Evolutionary conservation across 345 rosid species (phyloP), one percentile per base, ranked within the genome.

Genomic region (Citrus trifoliata): DNA sequence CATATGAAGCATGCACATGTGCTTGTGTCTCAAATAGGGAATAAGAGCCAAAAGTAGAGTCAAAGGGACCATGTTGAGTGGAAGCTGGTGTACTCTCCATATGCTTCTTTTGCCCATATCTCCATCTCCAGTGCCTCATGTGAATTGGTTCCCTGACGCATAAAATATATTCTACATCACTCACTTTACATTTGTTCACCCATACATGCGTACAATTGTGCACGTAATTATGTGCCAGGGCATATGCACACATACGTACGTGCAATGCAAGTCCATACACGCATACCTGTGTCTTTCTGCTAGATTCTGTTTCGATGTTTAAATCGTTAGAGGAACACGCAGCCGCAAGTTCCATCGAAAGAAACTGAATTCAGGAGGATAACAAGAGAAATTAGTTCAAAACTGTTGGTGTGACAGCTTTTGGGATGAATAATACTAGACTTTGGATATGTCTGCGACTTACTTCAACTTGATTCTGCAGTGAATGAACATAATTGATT

Each of bases 401-500:
- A 82, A 10, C 25, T 51, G 10, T 63, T 70, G 46, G n/a, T 56
- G 58, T 42, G 48, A 63, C n/a, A 30, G 10, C 24, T 35, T 30
- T 51, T 66, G 24, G 33, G 32, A 24, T 55, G 53, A 51, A 25
- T 46, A 46, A 58, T 59, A 4, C n/a, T 25, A 22, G n/a, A 66
- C 51, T 75, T 27, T 4, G 70, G 69, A 19, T n/a, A 28, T 64
- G 22, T 27, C 0, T 42, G 32, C 25, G 28, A 48, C 76, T 83
- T 62, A 89, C 94, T 87, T 91, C 94, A 64, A 91, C 90, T 78
- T 91, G 94, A 75, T 87, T 86, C 82, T 91, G 90, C 67, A 91
- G 77, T 7, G 94, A 89, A 75, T 86, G 94, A n/a, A 91, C 89
- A 78, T 91, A 91, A 75, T 83, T 91, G 63, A 87, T 91, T 10